Base-by-base conservation (phyloP, 495 filamentous ascomycete genomes). In the Aspergillus saccharolyticus region DNA sequence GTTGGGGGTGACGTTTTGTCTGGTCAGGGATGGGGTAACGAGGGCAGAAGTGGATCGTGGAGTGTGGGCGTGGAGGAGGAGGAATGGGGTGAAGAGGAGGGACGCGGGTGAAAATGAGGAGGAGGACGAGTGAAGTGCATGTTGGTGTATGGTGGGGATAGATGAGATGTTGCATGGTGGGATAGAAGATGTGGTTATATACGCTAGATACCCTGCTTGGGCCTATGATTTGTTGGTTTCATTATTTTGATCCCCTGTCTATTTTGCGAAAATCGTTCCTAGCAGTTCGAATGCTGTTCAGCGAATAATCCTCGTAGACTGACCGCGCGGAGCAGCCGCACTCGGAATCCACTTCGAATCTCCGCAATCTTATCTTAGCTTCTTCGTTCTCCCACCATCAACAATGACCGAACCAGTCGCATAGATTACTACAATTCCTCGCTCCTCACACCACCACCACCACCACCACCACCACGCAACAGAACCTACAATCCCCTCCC, bases 21-120 rank as follows among this genome's bases (percentile, higher is more conserved):
- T 95, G 60, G 88, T 98, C 4, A 68, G 83, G 56, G 85, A 91
- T 68, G 94, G 94, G 1, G 83, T 96, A 53, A 87, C 80, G n/a
- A 83, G 79, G 69, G 81, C 79, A 2, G 91, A 90, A 78, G 72
- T 97, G 45, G 90, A 94, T 72, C 79, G 77, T 21, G 93, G 91
- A 3, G 82, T 97, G 18, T 76, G 74, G 74, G 83, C 86, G 57
- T 97, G 93, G 93, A 81, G 93, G 66, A 87, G 82, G 69, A 80
- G 83, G 69, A 87, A 83, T 67, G 84, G 84, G 18, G 77, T 78
- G 21, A 73, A 71, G 63, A 52, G 15, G 48, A 53, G 52, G 53
- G 25, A 44, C 16, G 44, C 39, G 39, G 53, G 28, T 28, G 48
- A 48, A 42, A 53, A 51, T 10, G 52, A 44, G 46, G 44, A 55